A percentile compares a stretch with the other conserved stretches of the same genome.
phyloP scores from a whole-genome alignment of 371 early-diverging fungal species.

The Mortierella sp. region DNA sequence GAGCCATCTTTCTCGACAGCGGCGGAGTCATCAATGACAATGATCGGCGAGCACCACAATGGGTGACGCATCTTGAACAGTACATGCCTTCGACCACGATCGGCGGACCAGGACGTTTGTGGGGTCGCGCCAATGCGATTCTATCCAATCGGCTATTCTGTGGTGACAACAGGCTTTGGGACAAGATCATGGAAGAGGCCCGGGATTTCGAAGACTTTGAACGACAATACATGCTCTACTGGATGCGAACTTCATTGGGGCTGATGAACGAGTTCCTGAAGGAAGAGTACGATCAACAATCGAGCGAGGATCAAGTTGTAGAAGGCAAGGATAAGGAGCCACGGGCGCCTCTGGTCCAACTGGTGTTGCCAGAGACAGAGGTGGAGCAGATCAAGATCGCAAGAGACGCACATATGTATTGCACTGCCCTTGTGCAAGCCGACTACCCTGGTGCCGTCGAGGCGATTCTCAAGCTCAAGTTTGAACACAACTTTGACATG shows the following conservation, averaged over 20 bases:
- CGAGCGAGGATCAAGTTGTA: not conserved
- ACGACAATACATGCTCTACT: slow-evolving; percentile 18
- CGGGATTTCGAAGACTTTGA: slow-evolving; percentile 15
- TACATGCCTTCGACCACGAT: slow-evolving; percentile 25
- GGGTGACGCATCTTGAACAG: slow-evolving; percentile 16
- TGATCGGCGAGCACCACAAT: slow-evolving; percentile 32
- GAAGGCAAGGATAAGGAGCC: not conserved
- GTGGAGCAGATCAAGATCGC: slow-evolving; percentile 28
- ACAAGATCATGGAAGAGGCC: slow-evolving; percentile 7
- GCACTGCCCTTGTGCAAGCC: slow-evolving; percentile 20
- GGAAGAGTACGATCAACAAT: slow-evolving; percentile 19
- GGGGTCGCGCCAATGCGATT: slow-evolving; percentile 25
- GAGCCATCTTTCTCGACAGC: slow-evolving; percentile 46
- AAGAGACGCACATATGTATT: slow-evolving; percentile 20
- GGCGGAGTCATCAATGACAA: slow-evolving; percentile 51
- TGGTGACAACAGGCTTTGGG: slow-evolving; percentile 3
- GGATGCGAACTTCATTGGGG: slow-evolving; percentile 9
- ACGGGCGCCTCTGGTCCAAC: not conserved
- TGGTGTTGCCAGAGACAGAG: slow-evolving; percentile 27
- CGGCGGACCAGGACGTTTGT: slow-evolving; percentile 27
- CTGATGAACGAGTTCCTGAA: slow-evolving; percentile 20
- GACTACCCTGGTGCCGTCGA: slow-evolving; percentile 45
- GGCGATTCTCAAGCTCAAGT: slow-evolving; percentile 29
- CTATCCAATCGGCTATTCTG: slow-evolving; percentile 11
- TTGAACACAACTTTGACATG: slow-evolving; percentile 30